These are phyloP conservation scores for Lentinus tigrinus DNA, from an alignment of 768 basidiomycete species.

Conservation along the genomic window DNA sequence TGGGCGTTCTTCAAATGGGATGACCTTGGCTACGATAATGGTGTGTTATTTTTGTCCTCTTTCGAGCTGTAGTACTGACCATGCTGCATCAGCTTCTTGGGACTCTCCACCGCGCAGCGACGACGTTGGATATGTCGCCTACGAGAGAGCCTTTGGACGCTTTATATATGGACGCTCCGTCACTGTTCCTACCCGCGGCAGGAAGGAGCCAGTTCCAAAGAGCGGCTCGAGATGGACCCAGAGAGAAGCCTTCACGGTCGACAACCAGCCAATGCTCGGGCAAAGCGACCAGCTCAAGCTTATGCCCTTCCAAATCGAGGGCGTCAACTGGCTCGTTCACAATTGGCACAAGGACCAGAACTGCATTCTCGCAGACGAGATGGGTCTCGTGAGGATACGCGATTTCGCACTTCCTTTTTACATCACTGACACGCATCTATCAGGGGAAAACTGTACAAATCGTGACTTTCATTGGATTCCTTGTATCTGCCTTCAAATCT, in stretches of 20 bases:
- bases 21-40: slow-evolving; percentile 90
- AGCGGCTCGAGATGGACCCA: slow-evolving; percentile 47
- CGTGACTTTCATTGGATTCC: slow-evolving; percentile 74
- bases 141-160: slow-evolving; percentile 60
- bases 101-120: slow-evolving; percentile 75
- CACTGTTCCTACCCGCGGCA: slow-evolving; percentile 50
- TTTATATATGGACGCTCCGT: slow-evolving; percentile 66
- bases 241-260: slow-evolving; percentile 43
- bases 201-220: slow-evolving; percentile 40
- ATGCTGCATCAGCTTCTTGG: slow-evolving; percentile 69
- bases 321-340: slow-evolving; percentile 80
- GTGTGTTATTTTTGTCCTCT: slow-evolving; percentile 40
- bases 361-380: slow-evolving; percentile 94
- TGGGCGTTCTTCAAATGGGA: slow-evolving; percentile 94
- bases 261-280: slow-evolving; percentile 63
- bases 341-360: slow-evolving; percentile 88
- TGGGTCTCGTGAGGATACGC: slow-evolving; percentile 71
- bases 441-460: slow-evolving; percentile 94
- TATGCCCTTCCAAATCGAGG: slow-evolving; percentile 87
- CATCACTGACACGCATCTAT: neutral
- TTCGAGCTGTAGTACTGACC: neutral
- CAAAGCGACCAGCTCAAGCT: slow-evolving; percentile 62
- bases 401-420: slow-evolving; percentile 2
- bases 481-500: slow-evolving; percentile 53
- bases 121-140: slow-evolving; percentile 62